These are phyloP conservation scores for Lagenaria siceraria DNA, from an alignment of 306 rosid genomes.

Conservation along the genomic window DNA sequence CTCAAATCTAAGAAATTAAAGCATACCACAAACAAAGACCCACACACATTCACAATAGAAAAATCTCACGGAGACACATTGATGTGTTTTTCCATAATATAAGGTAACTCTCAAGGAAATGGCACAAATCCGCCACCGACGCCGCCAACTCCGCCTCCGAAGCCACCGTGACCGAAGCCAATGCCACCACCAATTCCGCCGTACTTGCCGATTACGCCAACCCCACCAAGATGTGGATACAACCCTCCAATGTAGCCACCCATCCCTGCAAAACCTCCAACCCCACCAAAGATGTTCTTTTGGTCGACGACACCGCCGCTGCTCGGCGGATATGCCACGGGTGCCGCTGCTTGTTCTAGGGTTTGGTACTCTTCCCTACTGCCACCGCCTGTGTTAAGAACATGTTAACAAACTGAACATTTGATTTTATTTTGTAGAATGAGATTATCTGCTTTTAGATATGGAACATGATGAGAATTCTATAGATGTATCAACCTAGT, in stretches of 20 bases:
- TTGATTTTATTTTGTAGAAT: too few relatives aligned
- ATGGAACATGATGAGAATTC: too few relatives aligned
- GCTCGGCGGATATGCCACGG: conserved; percentile 14
- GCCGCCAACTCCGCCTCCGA: conserved; percentile 7
- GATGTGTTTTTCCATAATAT: not conserved
- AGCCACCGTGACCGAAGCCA: not conserved
- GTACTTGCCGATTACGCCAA: conserved; percentile 13
- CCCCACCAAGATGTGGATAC: conserved; percentile 20
- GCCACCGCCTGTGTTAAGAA: not conserved
- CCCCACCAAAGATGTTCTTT: conserved; percentile 45
- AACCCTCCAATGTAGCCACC: conserved; percentile 27
- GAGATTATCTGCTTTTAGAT: too few relatives aligned
- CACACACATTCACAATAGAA: not conserved
- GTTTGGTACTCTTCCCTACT: not conserved
- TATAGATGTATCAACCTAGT: too few relatives aligned
- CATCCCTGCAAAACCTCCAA: conserved; percentile 44
- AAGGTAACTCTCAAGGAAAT: not conserved
- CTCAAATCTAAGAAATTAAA: too few relatives aligned
- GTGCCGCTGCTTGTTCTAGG: conserved; percentile 27
- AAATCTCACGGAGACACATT: not conserved
- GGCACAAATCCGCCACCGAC: conserved; percentile 9
- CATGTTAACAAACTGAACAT: not conserved
- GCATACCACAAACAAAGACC: too few relatives aligned
- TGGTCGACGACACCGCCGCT: conserved; percentile 20
- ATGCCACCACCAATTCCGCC: conserved; percentile 11